Base-by-base conservation (phyloP, 306 rosid genomes). In the Ochetophila trinervis region DNA sequence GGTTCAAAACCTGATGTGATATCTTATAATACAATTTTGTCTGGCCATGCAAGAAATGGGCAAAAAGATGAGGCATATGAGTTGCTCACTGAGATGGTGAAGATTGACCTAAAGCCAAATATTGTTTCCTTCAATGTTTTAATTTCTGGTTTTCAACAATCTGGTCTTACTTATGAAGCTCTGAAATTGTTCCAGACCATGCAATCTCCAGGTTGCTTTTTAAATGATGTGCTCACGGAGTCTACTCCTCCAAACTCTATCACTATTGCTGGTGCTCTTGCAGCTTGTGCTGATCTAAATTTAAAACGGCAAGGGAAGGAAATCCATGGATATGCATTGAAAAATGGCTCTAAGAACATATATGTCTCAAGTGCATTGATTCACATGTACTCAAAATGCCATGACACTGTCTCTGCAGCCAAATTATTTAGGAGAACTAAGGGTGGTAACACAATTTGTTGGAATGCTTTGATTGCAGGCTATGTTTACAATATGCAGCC, bases 111-210 rank as follows among this genome's bases (percentile, higher is more conserved):
- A 60, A 57, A 60, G 60, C 82, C 80, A 8, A 77, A 67, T 73
- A 62, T 63, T 69, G 71, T 83, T 58, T 66, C 84, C 16, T 79
- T 68, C 65, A 83, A 79, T 55, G 60, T 70, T 51, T 51, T 76
- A 48, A 72, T 76, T 16, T 83, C 84, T 62, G 84, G 87, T 13
- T 83, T 79, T 76, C 84, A 79, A 79, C 80, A 76, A 59, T 73
- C 44, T 58, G 82, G 82, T 55, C 82, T 79, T 32, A 53, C 70
- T 79, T 63, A 63, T 70, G 87, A 76, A 70, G 82, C 84, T 66
- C 57, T 83, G 24, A 71, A 63, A 21, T 49, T 79, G 54, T 83
- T 76, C 65, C 75, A 42, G 76, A 24, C 54, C 61, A 55, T 73
- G 76, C 82, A 65, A 53, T 62, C 63, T 76, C 75, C 78, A 37